These are phyloP conservation scores for Dactylellina sp. DNA, from an alignment of 2,329 filamentous ascomycete genomes.

Conservation along the genomic window DNA sequence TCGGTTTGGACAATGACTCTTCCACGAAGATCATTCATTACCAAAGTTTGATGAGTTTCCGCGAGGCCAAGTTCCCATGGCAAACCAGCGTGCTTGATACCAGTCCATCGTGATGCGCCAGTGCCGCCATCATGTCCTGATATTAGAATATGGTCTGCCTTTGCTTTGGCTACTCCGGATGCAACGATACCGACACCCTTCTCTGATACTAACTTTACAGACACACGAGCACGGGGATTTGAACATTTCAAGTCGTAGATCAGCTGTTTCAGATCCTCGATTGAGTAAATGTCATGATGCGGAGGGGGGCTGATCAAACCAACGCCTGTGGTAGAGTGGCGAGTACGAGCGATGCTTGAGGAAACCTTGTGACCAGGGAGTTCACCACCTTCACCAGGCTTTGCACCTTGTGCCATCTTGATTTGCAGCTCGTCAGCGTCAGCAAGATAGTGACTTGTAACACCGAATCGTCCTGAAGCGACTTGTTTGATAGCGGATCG, in stretches of 20 bases:
- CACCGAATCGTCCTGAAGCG: constrained; percentile 93
- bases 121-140: constrained; percentile 97
- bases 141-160: constrained; percentile 95
- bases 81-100: constrained; percentile 97
- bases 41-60: constrained; percentile 95
- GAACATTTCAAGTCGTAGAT: constrained; percentile 98
- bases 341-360: constrained; percentile 89
- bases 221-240: constrained; percentile 89
- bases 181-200: constrained; percentile 97
- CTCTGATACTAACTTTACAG: constrained; percentile 97
- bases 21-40: constrained; percentile 93
- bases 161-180: constrained; percentile 96
- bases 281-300: constrained; percentile 98
- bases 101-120: constrained; percentile 95
- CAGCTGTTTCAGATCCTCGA: constrained; percentile 96
- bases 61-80: constrained; percentile 97
- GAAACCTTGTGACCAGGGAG: constrained; percentile 96
- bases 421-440: constrained; percentile 97
- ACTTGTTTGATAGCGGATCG: constrained; percentile 98
- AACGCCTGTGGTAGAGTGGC: constrained; percentile 95
- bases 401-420: constrained; percentile 99
- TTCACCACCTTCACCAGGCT: constrained; percentile 97
- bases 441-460: constrained; percentile 92
- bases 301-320: constrained; percentile 95
- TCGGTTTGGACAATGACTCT: constrained; percentile 97